A percentile compares a stretch with the other conserved stretches of the same genome.
phyloP scores from a whole-genome alignment of 2,329 filamentous ascomycete genomes.

The Fusarium sp. region DNA sequence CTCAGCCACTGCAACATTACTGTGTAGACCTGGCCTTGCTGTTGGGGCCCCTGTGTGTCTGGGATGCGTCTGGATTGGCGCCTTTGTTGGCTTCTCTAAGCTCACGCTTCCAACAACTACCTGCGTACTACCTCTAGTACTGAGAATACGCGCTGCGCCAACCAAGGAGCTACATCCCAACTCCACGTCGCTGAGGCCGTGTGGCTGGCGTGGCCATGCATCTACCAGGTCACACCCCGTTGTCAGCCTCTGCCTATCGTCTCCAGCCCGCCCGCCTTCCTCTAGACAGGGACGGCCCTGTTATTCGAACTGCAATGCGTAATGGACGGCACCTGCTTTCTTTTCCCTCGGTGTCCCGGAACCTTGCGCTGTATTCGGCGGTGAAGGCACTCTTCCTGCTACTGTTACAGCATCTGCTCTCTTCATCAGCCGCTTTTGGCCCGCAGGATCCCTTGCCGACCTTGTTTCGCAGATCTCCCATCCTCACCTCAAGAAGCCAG shows the following conservation, averaged over 20 bases:
- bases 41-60: background rate
- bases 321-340: background rate
- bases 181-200: constrained; percentile 9
- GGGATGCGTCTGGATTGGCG: background rate
- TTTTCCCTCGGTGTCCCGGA: background rate
- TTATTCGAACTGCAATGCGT: background rate
- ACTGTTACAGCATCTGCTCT: background rate
- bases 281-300: constrained; percentile 18
- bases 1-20: background rate
- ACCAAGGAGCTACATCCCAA: constrained; percentile 1
- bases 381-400: background rate
- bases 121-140: background rate
- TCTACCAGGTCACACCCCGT: constrained; percentile 16
- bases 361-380: background rate
- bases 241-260: constrained; percentile 7
- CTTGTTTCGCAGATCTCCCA: constrained; percentile 25
- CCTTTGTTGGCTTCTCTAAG: background rate
- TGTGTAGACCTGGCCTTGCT: background rate
- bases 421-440: background rate
- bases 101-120: background rate
- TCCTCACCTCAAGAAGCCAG: background rate
- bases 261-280: constrained; percentile 10
- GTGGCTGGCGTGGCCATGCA: constrained; percentile 20
- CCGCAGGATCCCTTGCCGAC: constrained; percentile 7
- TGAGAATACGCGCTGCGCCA: constrained; percentile 8